Base-by-base conservation (phyloP, 2,329 filamentous ascomycete species). In the Talaromyces sp. region DNA sequence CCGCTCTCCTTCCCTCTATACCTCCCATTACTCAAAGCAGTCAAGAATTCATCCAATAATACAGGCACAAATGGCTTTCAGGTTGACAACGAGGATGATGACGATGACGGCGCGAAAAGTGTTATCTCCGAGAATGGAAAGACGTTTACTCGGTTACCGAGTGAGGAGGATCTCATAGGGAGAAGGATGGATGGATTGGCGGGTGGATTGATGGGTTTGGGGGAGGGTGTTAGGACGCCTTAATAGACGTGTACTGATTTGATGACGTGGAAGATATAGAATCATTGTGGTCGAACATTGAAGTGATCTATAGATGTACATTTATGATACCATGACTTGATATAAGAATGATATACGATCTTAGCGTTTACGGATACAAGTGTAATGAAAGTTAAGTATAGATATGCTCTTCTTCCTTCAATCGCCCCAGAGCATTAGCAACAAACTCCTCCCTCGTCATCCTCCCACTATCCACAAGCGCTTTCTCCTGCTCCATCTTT, bases 141-240 rank as follows among this genome's bases (percentile, higher is more conserved):
- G 43, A 66, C 64, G 8, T 58, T 67, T 38, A 78, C 81, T 36
- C 85, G 83, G 67, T 72, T 87, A 66, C 83, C 82, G 4, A 86
- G 84, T 67, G 81, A 84, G 67, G 85, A 86, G 69, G 85, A 87
- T 76, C 71, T 87, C 40, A 72, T 87, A 25, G 82, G 64, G 1
- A 53, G 67, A 58, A 45, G 67, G 13, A 68, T 68, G 67, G 51
- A 66, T 49, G 67, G 67, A n/a, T 29, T 68, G 10, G 67, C 67
- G 3, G 67, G 67, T 19, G 67, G 67, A 19, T 61, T 68, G 61
- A 67, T 67, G 63, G 67, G 67, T 27, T 53, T 68, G 29, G 67
- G 67, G 22, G 67, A 68, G 25, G 67, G 64, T 7, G 67, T 61
- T 17, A 34, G 67, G 25, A 68, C 67, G 31, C 67, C 67, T 34